These are phyloP conservation scores for Daphne laureola DNA, from an alignment of 441 rosid genomes.

Conservation along the genomic window DNA sequence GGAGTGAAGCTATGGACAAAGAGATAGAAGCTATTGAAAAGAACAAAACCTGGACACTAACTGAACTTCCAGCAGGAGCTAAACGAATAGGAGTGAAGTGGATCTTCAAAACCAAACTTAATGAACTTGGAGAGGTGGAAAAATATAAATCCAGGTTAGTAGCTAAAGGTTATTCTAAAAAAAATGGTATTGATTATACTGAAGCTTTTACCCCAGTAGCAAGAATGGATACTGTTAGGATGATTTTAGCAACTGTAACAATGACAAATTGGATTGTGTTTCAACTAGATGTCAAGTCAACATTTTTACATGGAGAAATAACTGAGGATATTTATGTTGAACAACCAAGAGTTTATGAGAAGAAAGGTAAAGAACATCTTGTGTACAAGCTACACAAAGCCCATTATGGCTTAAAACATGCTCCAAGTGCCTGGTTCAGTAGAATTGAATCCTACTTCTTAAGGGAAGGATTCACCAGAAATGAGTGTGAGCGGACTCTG, in stretches of 20 bases:
- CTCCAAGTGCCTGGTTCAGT: no score
- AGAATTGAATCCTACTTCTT: no score
- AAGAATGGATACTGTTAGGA: background rate
- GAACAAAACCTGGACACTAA: background rate
- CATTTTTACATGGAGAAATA: background rate
- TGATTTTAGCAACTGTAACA: background rate
- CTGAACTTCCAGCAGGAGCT: background rate
- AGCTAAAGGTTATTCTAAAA: background rate
- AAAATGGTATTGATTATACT: constrained; percentile 4
- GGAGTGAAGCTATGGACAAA: background rate
- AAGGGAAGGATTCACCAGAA: no score
- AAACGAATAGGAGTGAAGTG: background rate
- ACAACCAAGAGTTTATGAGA: background rate
- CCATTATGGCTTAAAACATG: no score
- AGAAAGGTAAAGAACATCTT: no score
- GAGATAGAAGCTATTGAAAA: background rate
- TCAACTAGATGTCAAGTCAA: background rate
- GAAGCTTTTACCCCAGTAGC: no score
- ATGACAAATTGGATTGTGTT: background rate
- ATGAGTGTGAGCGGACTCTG: no score
- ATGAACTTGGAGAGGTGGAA: background rate
- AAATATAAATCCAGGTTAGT: constrained; percentile 1
- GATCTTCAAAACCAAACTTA: background rate
- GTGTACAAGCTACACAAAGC: no score
- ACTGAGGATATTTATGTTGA: background rate